phyloP scores from a whole-genome alignment of 1,139 yeast species.

The Groenewaldozyma auringiensis region DNA sequence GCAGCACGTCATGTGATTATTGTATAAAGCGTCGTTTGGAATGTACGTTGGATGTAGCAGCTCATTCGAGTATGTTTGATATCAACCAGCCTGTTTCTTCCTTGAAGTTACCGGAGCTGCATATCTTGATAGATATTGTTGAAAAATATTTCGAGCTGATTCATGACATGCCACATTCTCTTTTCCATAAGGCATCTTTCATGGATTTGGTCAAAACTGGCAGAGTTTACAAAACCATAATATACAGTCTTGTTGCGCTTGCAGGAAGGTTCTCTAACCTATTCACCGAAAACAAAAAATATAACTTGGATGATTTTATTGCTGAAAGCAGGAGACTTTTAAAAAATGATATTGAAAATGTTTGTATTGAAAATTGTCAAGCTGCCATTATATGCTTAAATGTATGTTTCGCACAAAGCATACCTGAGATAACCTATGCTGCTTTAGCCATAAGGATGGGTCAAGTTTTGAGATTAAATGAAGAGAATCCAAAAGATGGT shows the following conservation, averaged over 20 bases:
- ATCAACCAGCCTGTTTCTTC: conserved; percentile 1
- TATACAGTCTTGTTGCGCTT: conserved; percentile 7
- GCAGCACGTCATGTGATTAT: conserved; percentile 2
- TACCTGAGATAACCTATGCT: conserved; percentile 5
- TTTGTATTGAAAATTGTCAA: conserved; percentile 9
- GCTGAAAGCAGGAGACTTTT: conserved; percentile 5
- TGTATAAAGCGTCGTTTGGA: conserved; percentile 2
- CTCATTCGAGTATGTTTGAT: background rate
- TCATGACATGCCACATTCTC: conserved; percentile 8
- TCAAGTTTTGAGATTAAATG: conserved; percentile 4
- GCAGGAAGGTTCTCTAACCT: conserved; percentile 7
- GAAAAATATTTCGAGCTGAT: conserved; percentile 6
- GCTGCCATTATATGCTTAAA: conserved; percentile 6
- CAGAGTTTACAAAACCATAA: conserved; percentile 2
- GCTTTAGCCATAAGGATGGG: conserved; percentile 8
- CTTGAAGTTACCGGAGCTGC: conserved; percentile 4
- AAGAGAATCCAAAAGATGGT: conserved; percentile 1
- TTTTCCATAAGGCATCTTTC: conserved; percentile 6
- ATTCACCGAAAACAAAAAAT: background rate
- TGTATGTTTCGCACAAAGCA: conserved; percentile 4
- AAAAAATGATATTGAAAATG: conserved; percentile 6
- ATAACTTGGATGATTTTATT: background rate
- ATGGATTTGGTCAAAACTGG: conserved; percentile 5
- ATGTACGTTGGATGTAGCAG: conserved; percentile 5
- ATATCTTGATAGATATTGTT: conserved; percentile 5